Base-by-base conservation (phyloP, 2,329 filamentous ascomycete species). In the Aspergillus costaricaensis region DNA sequence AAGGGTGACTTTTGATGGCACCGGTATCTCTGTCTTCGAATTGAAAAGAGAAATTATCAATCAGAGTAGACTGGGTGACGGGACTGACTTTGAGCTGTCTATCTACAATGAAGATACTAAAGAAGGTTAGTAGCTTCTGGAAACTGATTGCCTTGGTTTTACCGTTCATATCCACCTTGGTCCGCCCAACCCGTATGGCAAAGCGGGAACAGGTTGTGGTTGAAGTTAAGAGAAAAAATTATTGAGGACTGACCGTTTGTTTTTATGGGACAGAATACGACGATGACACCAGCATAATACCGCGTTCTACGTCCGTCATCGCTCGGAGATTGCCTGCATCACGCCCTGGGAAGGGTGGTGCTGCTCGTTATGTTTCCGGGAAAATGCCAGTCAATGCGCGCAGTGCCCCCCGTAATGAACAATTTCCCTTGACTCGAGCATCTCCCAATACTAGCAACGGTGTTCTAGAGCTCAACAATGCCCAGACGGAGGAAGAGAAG, bases 31-130 rank as follows among this genome's bases (percentile, higher is more conserved):
- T 63, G 95, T 98, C 65, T 99, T 98, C 80, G 96, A 99, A 76
- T 85, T 99, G 74, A 99, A 99, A 82, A 91, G 94, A 82, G 95
- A 98, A 80, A 99, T 99, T 73, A 99, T 99, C 81, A 88, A 86
- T 77, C 91, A 94, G 77, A 96, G 92, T 78, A 92, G 91, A 63
- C 85, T 99, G 68, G 95, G 95, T 68, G 94, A 98, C 79, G 95
- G 95, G 64, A 92, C 91, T 67, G 95, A 99, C 76, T 97, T 98
- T 76, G 94, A 99, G 78, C 86, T 99, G 57, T 89, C 91, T 66
- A 96, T 99, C 68, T 96, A 92, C 79, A 91, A 92, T 64, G 92
- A 96, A 74, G 93, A 98, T 77, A 90, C 88, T 67, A 91, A 88
- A 75, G 92, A 96, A 86, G 91, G 92, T 95, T 83, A 83, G 86